Base-by-base conservation (phyloP, 2,329 filamentous ascomycete genomes). In the Cladophialophora bantiana region DNA sequence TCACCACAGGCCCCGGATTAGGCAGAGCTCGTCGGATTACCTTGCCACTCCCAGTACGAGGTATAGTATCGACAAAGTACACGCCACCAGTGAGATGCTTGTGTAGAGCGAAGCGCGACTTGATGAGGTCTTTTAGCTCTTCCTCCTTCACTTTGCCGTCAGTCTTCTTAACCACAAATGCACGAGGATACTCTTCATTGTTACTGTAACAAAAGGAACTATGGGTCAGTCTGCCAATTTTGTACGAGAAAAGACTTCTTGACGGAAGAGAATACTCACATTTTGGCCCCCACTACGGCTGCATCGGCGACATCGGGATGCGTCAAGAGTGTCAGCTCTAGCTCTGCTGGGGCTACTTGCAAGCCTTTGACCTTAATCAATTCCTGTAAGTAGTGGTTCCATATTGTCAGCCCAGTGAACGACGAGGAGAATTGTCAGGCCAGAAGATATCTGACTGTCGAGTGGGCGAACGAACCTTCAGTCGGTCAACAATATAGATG, bases 401-500 rank as follows among this genome's bases (percentile, higher is more conserved):
- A 26, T 26, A 2, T 26, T 26, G 26, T 26, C 26, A 26, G 26
- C 26, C 26, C 3, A 3, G 26, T 26, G 26, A 90, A 40, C 31
- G 4, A 5, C 38, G 10, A 38, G 5, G 15, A 38, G 32, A 26
- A 26, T 26, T 26, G 56, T 59, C 10, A 42, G 56, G 34, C 18
- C 4, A 42, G 9, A 2, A 42, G 3, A 38, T 7, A 7, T 38
- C 36, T 42, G 26, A 7, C 4, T 56, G 9, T 26, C 15, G 9
- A 4, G 13, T 10, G 18, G 56, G 1, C 13, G 4, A 26, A 4
- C 26, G 42, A n/a, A 64, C 61, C 53, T 64, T 91, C 13, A 90
- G 79, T 3, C 92, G 87, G 75, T 95, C 92, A 0, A 92, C 93
- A 74, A 94, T 91, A 79, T 87, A 94, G 69, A 93, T 89, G 73